phyloP scores from a whole-genome alignment of 805 yeast genomes.

The Yamadazyma nakazawae region DNA sequence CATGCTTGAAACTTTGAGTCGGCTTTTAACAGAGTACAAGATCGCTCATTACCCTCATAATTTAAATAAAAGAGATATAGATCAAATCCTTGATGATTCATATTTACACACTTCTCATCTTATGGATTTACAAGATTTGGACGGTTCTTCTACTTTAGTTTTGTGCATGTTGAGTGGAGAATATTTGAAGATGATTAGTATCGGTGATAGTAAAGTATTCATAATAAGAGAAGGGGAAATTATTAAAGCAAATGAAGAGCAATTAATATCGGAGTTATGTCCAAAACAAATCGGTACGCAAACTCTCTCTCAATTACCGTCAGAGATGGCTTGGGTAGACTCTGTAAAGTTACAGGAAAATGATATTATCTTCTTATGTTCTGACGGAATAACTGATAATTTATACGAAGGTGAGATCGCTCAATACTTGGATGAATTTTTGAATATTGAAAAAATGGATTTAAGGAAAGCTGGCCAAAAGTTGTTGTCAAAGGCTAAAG shows the following conservation, averaged over 20 bases:
- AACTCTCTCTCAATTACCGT: conserved; percentile 39
- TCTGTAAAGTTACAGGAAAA: conserved; percentile 36
- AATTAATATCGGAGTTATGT: conserved; percentile 43
- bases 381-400: conserved; percentile 55
- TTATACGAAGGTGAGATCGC: conserved; percentile 47
- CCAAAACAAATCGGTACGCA: conserved; percentile 58
- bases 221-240: conserved; percentile 47
- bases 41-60: conserved; percentile 34
- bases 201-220: conserved; percentile 51
- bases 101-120: conserved; percentile 46
- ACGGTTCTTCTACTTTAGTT: conserved; percentile 50
- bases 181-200: conserved; percentile 44
- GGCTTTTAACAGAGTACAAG: conserved; percentile 45
- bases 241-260: conserved; percentile 43
- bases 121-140: conserved; percentile 46
- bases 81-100: conserved; percentile 44
- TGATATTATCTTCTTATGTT: conserved; percentile 46
- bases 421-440: conserved; percentile 31
- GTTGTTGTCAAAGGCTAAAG: conserved; percentile 44
- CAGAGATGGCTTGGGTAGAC: conserved; percentile 46
- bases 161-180: conserved; percentile 49
- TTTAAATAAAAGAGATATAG: conserved; percentile 40
- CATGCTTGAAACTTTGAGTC: conserved; percentile 48
- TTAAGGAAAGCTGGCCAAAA: conserved; percentile 39
- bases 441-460: conserved; percentile 25